Evolutionary conservation across 2,329 filamentous ascomycete genomes (phyloP), one percentile per base, ranked within the genome.

Genomic region (Didymellaceae sp.): DNA sequence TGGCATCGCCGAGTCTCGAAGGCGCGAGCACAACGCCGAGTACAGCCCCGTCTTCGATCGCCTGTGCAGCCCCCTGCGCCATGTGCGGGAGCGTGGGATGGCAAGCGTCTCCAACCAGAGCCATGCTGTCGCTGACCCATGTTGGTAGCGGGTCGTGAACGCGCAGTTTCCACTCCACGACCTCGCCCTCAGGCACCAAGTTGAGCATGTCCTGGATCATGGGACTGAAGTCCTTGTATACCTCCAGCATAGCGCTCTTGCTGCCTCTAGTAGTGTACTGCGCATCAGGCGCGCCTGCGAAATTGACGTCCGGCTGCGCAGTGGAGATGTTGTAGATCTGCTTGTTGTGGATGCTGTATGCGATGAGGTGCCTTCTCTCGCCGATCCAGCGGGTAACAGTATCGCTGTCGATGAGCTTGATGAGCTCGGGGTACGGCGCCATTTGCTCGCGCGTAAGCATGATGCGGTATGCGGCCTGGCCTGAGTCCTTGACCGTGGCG

Each of bases 401-500:
- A 62, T 90, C 82, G 33, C 80, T 78, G 59, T 89, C 83, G 17
- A 92, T 78, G 8, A 91, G 79, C n/a, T 75, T 79, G 44, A 87
- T 76, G 38, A 91, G 77, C 57, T 89, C 86, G 0, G 87, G 81
- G 59, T 91, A 87, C 17, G 81, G 60, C 47, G 79, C 73, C 82
- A 92, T 88, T 51, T 87, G 79, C 22, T 83, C 80, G 10, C 88
- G 83, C 1, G 81, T 82, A 14, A 92, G 79, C 83, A 92, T 88
- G 72, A 92, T 89, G 10, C 89, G 83, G 75, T 92, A 92, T 2
- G 88, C 87, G 0, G 89, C 89, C 74, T 91, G 87, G 4, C 87
- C 84, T 0, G 88, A 90, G 57, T 90, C 86, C 52, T 84, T 77
- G 60, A 87, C 82, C 45, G 83, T 77, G 17, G 80, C 80, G 5